Conservation (phyloP, 345 rosid species). For the Eucalyptus tenuipes region DNA sequence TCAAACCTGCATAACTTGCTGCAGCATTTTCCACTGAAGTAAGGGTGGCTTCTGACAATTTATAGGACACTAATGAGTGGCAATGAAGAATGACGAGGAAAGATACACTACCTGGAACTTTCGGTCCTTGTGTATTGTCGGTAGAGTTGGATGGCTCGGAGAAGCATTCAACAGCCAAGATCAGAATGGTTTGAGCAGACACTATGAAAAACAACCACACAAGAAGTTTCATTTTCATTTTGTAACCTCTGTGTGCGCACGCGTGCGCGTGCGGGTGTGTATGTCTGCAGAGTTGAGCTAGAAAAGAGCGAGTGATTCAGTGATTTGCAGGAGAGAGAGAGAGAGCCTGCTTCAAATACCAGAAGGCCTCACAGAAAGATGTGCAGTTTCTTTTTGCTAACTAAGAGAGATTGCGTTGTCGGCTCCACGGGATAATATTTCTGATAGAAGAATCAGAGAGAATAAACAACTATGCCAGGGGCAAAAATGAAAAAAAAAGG, state of each 20-base stretch:
- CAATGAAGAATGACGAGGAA: background rate
- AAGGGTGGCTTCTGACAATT: background rate
- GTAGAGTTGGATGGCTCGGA: background rate
- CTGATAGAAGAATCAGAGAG: background rate
- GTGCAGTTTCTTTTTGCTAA: background rate
- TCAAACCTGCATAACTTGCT: background rate
- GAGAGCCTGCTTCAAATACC: background rate
- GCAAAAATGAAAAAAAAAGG: background rate
- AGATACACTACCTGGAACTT: slow-evolving; percentile 2
- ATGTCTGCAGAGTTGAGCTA: background rate
- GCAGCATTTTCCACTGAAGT: background rate
- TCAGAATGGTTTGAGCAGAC: background rate
- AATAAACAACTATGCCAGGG: background rate
- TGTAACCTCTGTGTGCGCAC: background rate
- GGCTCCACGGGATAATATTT: background rate
- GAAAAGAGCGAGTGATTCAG: background rate
- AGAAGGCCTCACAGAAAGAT: background rate
- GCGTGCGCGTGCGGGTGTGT: background rate
- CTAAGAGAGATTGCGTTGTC: background rate
- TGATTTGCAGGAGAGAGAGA: background rate
- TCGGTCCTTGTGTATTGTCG: background rate
- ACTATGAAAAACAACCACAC: slow-evolving; percentile 2
- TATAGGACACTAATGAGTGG: background rate
- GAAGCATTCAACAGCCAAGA: background rate
- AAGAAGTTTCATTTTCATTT: slow-evolving; percentile 3